Evolutionary conservation across 805 yeast species (phyloP).

Genomic region (Cyberlindnera xishuangbannaensis): DNA sequence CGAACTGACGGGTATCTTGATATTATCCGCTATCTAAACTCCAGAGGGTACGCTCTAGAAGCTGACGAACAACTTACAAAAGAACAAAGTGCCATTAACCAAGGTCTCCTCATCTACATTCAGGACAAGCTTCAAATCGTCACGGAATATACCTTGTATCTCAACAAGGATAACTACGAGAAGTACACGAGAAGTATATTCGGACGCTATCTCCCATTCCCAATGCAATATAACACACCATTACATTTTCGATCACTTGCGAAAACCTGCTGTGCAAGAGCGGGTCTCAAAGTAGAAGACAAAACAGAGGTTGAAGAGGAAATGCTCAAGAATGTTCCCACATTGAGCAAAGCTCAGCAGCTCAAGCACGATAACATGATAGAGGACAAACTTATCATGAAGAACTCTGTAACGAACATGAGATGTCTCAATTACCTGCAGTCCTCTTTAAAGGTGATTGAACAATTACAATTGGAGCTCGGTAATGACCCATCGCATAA

Average conservation of each 20-base stretch:
- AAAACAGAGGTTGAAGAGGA: constrained; percentile 26
- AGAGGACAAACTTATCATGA: constrained; percentile 22
- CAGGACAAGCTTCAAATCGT: constrained; percentile 38
- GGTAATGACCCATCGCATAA: constrained; percentile 1
- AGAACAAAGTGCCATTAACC: constrained; percentile 35
- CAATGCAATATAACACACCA: constrained; percentile 71
- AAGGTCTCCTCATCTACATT: constrained; percentile 39
- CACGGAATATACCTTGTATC: constrained; percentile 51
- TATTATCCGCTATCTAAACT: constrained; percentile 31
- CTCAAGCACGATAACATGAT: constrained; percentile 54
- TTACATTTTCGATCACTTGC: constrained; percentile 34
- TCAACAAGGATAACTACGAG: constrained; percentile 55
- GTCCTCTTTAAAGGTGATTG: constrained; percentile 8
- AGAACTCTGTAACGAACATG: constrained; percentile 25
- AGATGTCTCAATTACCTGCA: constrained; percentile 19
- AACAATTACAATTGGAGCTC: constrained; percentile 14
- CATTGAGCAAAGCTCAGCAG: constrained; percentile 53
- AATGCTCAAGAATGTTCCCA: constrained; percentile 24
- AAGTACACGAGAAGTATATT: constrained; percentile 51
- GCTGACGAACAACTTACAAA: constrained; percentile 5
- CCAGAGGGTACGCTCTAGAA: constrained; percentile 9
- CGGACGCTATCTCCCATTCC: constrained; percentile 53
- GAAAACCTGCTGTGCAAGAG: constrained; percentile 24
- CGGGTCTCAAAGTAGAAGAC: constrained; percentile 30
- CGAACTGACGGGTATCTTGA: constrained; percentile 36